Conservation (phyloP, 768 basidiomycete genomes). For the Butyriboletus loyo region DNA sequence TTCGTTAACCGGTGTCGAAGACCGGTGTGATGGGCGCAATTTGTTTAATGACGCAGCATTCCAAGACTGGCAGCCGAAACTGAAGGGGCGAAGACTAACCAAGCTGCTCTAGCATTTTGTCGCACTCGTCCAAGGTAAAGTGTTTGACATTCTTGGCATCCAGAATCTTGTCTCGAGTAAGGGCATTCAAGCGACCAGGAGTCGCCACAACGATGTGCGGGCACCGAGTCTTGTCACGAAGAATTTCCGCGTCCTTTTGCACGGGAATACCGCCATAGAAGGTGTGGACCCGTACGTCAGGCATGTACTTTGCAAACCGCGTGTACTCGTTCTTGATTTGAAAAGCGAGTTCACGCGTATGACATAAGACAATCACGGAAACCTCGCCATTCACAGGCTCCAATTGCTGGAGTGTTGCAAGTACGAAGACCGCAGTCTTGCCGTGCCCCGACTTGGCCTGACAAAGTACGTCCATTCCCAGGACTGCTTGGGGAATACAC, state of each 20-base stretch:
- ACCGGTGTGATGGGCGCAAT: slow-evolving; percentile 43
- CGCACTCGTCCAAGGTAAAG: slow-evolving; percentile 99
- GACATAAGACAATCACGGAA: slow-evolving; percentile 95
- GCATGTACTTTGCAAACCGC: slow-evolving; percentile 99
- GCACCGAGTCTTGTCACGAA: slow-evolving; percentile 95
- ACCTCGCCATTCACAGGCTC: slow-evolving; percentile 99
- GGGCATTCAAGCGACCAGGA: slow-evolving; percentile 94
- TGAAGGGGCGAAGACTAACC: slow-evolving; percentile 86
- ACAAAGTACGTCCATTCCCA: slow-evolving; percentile 99
- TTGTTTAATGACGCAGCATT: slow-evolving; percentile 43
- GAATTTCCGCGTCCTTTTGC: slow-evolving; percentile 86
- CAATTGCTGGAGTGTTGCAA: slow-evolving; percentile 95
- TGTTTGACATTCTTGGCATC: slow-evolving; percentile 97
- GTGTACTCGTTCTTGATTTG: slow-evolving; percentile 99
- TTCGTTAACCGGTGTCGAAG: slow-evolving; percentile 28
- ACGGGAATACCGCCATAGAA: slow-evolving; percentile 98
- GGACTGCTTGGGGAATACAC: slow-evolving; percentile 98
- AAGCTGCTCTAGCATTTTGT: slow-evolving; percentile 99
- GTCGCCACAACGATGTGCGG: slow-evolving; percentile 99
- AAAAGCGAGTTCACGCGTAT: slow-evolving; percentile 98
- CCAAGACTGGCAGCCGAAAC: slow-evolving; percentile 57
- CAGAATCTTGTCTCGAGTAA: slow-evolving; percentile 91
- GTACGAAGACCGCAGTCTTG: slow-evolving; percentile 98
- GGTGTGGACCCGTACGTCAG: slow-evolving; percentile 93
- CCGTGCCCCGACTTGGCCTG: slow-evolving; percentile 99